Percentiles rank a stretch among this genome's conserved stretches.
These are phyloP conservation scores for Zasmidium citrigriseum DNA, from an alignment of 2,329 filamentous ascomycete species.

Conservation along the genomic window DNA sequence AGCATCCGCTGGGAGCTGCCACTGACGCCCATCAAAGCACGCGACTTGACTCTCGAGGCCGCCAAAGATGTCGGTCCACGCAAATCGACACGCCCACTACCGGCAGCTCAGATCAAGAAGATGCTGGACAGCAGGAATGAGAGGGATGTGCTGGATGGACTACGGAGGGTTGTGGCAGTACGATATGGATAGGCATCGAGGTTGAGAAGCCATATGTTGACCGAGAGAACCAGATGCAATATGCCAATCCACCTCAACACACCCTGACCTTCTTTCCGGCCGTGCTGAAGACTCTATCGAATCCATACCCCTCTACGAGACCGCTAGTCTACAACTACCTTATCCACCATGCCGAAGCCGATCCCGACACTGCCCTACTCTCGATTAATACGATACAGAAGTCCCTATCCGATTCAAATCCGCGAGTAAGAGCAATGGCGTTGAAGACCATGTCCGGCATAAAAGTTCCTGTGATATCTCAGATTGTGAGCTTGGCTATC, in stretches of 20 bases:
- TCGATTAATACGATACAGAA: constrained; percentile 99
- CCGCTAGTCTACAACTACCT: constrained; percentile 99
- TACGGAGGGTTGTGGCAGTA: constrained; percentile 87
- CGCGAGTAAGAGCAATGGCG: constrained; percentile 86
- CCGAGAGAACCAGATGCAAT: constrained; percentile 74
- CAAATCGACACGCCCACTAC: constrained; percentile 64
- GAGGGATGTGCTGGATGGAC: constrained; percentile 85
- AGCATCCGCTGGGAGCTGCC: constrained; percentile 20
- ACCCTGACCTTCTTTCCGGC: constrained; percentile 95
- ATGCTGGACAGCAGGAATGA: constrained; percentile 92
- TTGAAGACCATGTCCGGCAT: constrained; percentile 97
- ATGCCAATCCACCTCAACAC: constrained; percentile 81
- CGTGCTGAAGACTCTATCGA: constrained; percentile 96
- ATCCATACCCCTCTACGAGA: constrained; percentile 90
- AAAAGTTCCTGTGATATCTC: constrained; percentile 93
- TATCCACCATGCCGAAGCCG: constrained; percentile 91
- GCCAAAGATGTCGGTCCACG: constrained; percentile 76
- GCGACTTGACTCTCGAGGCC: constrained; percentile 96
- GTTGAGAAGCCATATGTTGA: constrained; percentile 15
- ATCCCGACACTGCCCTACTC: constrained; percentile 90
- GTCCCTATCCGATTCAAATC: constrained; percentile 88
- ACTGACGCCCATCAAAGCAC: constrained; percentile 58
- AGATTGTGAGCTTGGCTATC: constrained; percentile 94
- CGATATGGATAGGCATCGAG: constrained; percentile 25
- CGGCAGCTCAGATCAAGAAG: constrained; percentile 87